Percentiles rank a stretch among this genome's conserved stretches.
phyloP scores from a whole-genome alignment of 208 protist species.

The Kentomonas sorsogonicus region DNA sequence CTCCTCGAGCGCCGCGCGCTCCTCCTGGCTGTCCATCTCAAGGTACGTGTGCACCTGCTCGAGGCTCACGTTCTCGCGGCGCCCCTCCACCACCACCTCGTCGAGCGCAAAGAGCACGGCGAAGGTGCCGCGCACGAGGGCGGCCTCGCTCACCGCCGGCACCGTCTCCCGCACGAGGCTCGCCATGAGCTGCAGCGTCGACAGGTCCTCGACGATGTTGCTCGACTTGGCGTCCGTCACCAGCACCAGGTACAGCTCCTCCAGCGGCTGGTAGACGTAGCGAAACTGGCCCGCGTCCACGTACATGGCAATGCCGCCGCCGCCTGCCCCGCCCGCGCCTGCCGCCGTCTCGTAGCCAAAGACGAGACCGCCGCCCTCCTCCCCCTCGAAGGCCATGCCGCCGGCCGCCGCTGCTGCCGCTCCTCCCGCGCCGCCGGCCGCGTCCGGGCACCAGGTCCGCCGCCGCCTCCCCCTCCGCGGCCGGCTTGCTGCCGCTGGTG shows the following conservation, averaged over 20 bases:
- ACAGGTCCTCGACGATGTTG: conserved; percentile 98
- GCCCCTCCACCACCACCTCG: conserved; percentile 93
- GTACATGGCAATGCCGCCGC: conserved; percentile 95
- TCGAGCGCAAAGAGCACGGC: conserved; percentile 97
- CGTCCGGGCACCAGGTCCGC: no score
- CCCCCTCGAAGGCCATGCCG: no score
- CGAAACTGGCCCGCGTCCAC: conserved; percentile 94
- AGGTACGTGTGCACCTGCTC: conserved; percentile 94
- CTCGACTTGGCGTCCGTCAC: conserved; percentile 91
- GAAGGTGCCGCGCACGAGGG: conserved; percentile 84
- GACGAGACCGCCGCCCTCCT: no score
- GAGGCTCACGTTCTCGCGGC: conserved; percentile 92
- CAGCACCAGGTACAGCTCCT: conserved; percentile 91
- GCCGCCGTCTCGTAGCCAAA: no score
- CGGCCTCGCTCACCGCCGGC: conserved; percentile 56
- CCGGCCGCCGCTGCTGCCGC: no score
- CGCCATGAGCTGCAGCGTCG: conserved; percentile 93
- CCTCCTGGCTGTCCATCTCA: conserved; percentile 96
- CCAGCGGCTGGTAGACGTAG: conserved; percentile 98
- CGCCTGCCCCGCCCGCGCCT: no score
- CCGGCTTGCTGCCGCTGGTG: conserved; percentile 17
- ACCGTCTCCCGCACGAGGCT: conserved; percentile 77
- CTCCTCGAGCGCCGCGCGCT: conserved; percentile 84
- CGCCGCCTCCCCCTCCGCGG: no score
- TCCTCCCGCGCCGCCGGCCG: no score